Evolutionary conservation across 805 yeast genomes (phyloP).

Genomic region (Metschnikowia reukaufii): DNA sequence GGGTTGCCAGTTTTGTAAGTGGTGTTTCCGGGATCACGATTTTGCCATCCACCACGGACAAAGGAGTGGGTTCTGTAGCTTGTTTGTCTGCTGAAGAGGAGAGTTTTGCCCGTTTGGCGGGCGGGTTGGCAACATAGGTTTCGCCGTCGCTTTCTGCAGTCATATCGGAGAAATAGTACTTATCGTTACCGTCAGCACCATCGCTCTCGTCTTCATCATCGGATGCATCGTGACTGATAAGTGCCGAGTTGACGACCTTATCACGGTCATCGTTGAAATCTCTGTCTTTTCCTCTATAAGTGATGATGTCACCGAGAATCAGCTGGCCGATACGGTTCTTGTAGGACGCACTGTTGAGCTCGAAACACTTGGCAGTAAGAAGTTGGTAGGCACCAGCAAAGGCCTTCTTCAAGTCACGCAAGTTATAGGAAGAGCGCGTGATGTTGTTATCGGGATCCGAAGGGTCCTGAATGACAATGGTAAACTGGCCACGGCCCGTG

Average conservation of each 20-base stretch:
- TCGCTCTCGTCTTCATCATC: conserved; percentile 35
- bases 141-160: conserved; percentile 38
- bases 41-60: neutral
- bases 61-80: neutral
- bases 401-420: conserved; percentile 76
- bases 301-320: conserved; percentile 76
- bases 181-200: conserved; percentile 38
- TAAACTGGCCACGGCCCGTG: conserved; percentile 53
- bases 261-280: conserved; percentile 76
- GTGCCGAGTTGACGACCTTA: conserved; percentile 61
- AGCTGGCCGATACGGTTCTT: conserved; percentile 68
- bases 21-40: neutral
- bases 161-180: conserved; percentile 45
- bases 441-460: conserved; percentile 81
- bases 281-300: conserved; percentile 69
- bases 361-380: conserved; percentile 72
- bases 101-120: neutral
- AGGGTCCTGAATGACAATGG: conserved; percentile 85
- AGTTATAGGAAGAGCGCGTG: conserved; percentile 79
- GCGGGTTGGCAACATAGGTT: neutral
- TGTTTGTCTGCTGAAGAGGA: neutral
- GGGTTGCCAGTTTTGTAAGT: too few relatives aligned
- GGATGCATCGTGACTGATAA: conserved; percentile 29
- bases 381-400: conserved; percentile 87
- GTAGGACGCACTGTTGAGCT: conserved; percentile 62